Conservation (phyloP, 2,329 filamentous ascomycete genomes). For the Diaporthe sp. region DNA sequence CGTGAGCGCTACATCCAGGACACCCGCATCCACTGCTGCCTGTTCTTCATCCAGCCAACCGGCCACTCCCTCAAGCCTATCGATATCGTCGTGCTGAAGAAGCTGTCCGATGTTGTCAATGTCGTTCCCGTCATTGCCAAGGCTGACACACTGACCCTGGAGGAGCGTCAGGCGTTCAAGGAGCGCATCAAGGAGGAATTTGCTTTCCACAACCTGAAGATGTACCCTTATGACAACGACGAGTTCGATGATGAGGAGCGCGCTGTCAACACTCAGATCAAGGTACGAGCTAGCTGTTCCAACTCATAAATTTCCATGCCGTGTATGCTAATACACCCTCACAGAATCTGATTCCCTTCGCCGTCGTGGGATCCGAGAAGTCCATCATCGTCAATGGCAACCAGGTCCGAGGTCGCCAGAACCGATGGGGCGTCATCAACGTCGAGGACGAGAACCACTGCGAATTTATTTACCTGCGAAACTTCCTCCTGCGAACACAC, state of each 20-base stretch:
- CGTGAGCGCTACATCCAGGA: constrained; percentile 99
- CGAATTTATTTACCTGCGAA: constrained; percentile 98
- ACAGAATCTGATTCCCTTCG: constrained; percentile 94
- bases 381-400: constrained; percentile 97
- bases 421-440: constrained; percentile 99
- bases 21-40: constrained; percentile 98
- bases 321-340: constrained; percentile 49
- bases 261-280: constrained; percentile 93
- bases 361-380: constrained; percentile 97
- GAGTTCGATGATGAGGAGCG: constrained; percentile 98
- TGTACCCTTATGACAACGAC: constrained; percentile 99
- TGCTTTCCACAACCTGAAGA: constrained; percentile 99
- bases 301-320: background rate
- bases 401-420: constrained; percentile 97
- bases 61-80: constrained; percentile 99
- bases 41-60: constrained; percentile 99
- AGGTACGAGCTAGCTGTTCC: constrained; percentile 69
- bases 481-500: constrained; percentile 98
- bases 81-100: constrained; percentile 99
- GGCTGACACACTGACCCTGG: constrained; percentile 93
- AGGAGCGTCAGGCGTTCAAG: constrained; percentile 97
- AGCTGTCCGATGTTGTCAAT: constrained; percentile 98
- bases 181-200: constrained; percentile 99
- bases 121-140: constrained; percentile 99
- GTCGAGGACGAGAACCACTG: constrained; percentile 99